Evolutionary conservation across 768 basidiomycete genomes (phyloP), one percentile per base, ranked within the genome.

Genomic region (Cyathus striatus): DNA sequence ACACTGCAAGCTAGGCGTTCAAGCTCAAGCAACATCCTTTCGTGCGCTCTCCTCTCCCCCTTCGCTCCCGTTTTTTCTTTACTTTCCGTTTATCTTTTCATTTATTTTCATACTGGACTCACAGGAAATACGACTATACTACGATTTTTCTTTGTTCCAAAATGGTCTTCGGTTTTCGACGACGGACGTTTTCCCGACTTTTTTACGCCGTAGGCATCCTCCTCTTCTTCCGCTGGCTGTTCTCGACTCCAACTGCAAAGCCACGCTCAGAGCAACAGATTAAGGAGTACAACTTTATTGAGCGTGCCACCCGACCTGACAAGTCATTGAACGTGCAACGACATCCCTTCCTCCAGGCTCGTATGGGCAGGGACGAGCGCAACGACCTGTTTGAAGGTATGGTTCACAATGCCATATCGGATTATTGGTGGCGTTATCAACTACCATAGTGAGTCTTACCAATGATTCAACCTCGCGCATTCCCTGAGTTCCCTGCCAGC

Each of bases 371-470:
- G 46, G 95, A 97, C 55, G 81, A 86, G 52, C 70, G 81, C 36
- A 75, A 79, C 1, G 95, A 96, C 55, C 70, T 97, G 41, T 80
- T 98, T 50, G 76, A 80, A 38, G 73, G 77, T 45, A 68, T 89
- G 23, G 79, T 97, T 45, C 63, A 72, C 39, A 80, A 88, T 55
- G 95, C 95, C 13, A 76, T 84, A 32, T 56, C 70, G 37, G 90
- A 97, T 62, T 97, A 87, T 57, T 99, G 95, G 96, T 80, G 83
- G 12, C 73, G 90, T 22, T 96, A 90, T 60, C 92, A 96, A 57
- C 72, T 84, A 51, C 94, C 95, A 12, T 95, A 90, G 89, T 90
- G 54, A 59, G 87, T 74, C 26, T 23, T 34, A 14, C 30, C 16
- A n/a, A 12, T 30, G 27, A 22, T 22, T 20, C 48, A 32, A 46